Evolutionary conservation across 1,284 basidiomycete species (phyloP), one percentile per base, ranked within the genome.

Genomic region (Leccinum ponderosum): DNA sequence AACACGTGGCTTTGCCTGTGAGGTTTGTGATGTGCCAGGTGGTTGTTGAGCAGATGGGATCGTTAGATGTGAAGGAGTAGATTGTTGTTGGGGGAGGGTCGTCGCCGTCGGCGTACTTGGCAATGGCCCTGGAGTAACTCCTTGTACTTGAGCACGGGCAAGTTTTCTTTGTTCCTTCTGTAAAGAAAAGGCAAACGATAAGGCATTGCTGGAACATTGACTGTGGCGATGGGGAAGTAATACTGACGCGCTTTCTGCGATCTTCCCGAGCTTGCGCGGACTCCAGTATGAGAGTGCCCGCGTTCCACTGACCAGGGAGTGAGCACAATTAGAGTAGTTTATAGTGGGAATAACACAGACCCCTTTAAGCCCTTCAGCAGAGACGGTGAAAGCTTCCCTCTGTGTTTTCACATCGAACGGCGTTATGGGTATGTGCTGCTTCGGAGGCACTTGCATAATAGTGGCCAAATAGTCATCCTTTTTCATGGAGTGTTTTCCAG

Each of bases 401-500:
- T 90, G 87, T 2, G 87, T 90, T 64, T 79, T 81, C 48, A 73
- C 66, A 73, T 91, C 89, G 67, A 92, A 90, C n/a, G 80, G 81
- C 48, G 71, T 71, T 66, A 92, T 89, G 57, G 77, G 74, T 63
- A 85, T 82, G 64, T 81, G 84, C 68, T 91, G 87, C 72, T 92
- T 92, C 60, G 87, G 86, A 4, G 90, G 89, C 22, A 82, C 78
- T 66, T 84, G 79, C 76, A 91, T 89, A 64, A 85, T 83, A 2
- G 76, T 84, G 48, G 80, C 81, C 56, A 92, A 75, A 72, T 86
- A 90, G 63, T 89, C 86, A 66, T 92, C 90, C 73, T 89, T 92
- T 78, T 90, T 91, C 80, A 84, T 81, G n/a, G 90, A 90, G 67
- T 92, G 90, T 75, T 90, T 91, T 59, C 90, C 90, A 67, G 90